phyloP scores from a whole-genome alignment of 2,329 filamentous ascomycete species.

The Lasiodiplodia sp. region DNA sequence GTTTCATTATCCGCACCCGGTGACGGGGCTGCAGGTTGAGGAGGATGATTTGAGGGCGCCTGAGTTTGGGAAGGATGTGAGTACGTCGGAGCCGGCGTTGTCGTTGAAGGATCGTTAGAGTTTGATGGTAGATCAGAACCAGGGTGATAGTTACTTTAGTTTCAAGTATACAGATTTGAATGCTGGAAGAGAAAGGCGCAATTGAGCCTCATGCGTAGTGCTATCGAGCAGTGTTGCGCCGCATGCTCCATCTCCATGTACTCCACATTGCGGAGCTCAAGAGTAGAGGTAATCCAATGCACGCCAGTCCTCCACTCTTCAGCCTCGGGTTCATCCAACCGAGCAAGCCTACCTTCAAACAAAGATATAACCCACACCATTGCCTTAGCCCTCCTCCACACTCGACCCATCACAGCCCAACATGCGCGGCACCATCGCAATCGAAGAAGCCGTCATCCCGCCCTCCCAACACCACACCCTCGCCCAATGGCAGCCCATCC shows the following conservation, averaged over 20 bases:
- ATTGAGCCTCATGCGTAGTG: too few relatives aligned
- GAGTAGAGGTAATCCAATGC: neutral
- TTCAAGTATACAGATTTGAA: too few relatives aligned
- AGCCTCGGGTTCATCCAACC: neutral
- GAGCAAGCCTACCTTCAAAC: neutral
- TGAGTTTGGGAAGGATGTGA: conserved; percentile 52
- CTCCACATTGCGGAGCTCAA: neutral
- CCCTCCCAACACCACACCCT: conserved; percentile 64
- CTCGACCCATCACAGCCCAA: neutral
- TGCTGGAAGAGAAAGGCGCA: too few relatives aligned
- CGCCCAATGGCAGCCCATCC: conserved; percentile 70
- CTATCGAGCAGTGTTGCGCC: too few relatives aligned
- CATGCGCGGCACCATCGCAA: conserved; percentile 67
- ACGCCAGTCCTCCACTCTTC: neutral
- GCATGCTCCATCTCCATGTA: neutral
- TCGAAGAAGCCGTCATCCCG: conserved; percentile 68
- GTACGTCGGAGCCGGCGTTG: conserved; percentile 52
- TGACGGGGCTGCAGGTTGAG: conserved; percentile 55
- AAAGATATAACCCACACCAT: neutral
- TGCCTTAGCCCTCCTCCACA: neutral
- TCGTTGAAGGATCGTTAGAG: conserved; percentile 44
- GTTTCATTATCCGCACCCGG: conserved; percentile 61
- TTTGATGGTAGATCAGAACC: too few relatives aligned
- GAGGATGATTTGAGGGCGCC: conserved; percentile 61
- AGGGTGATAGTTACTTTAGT: neutral